phyloP scores from a whole-genome alignment of 2,329 filamentous ascomycete species.

The Microcyclospora tardicrescens region DNA sequence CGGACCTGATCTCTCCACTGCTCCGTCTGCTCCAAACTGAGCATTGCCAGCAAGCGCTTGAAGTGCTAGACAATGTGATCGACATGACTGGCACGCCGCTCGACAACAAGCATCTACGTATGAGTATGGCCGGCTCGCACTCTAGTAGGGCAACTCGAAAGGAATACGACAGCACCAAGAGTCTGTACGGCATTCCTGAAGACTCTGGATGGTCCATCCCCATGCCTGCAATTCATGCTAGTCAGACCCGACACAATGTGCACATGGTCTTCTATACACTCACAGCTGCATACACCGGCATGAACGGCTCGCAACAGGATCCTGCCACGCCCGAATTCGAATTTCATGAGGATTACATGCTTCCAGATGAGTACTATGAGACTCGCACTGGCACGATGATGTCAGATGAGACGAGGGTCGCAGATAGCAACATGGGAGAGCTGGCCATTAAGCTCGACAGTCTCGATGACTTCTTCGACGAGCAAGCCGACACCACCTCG shows the following conservation, averaged over 20 bases:
- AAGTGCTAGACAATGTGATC: constrained; percentile 90
- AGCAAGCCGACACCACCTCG: constrained; percentile 24
- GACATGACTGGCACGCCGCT: constrained; percentile 76
- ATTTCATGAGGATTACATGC: constrained; percentile 82
- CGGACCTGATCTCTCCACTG: constrained; percentile 87
- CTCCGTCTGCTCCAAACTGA: constrained; percentile 82
- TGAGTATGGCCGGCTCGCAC: constrained; percentile 92
- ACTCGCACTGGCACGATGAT: constrained; percentile 79
- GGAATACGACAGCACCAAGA: constrained; percentile 88
- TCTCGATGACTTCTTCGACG: constrained; percentile 43
- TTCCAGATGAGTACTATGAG: constrained; percentile 63
- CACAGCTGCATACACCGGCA: constrained; percentile 20
- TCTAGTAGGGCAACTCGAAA: constrained; percentile 71
- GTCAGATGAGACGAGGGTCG: constrained; percentile 60
- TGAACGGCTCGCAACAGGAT: constrained; percentile 37
- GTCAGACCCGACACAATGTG: constrained; percentile 76
- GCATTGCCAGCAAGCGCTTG: constrained; percentile 81
- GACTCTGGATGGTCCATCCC: constrained; percentile 94
- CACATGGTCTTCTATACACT: constrained; percentile 86
- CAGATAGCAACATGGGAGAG: constrained; percentile 65
- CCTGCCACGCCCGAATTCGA: constrained; percentile 74
- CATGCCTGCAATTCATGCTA: constrained; percentile 78
- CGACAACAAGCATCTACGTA: constrained; percentile 86
- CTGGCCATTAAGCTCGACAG: constrained; percentile 51
- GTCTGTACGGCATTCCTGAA: constrained; percentile 91